Conservation (phyloP, 2,329 filamentous ascomycete species). For the Sarocladium oryzae region DNA sequence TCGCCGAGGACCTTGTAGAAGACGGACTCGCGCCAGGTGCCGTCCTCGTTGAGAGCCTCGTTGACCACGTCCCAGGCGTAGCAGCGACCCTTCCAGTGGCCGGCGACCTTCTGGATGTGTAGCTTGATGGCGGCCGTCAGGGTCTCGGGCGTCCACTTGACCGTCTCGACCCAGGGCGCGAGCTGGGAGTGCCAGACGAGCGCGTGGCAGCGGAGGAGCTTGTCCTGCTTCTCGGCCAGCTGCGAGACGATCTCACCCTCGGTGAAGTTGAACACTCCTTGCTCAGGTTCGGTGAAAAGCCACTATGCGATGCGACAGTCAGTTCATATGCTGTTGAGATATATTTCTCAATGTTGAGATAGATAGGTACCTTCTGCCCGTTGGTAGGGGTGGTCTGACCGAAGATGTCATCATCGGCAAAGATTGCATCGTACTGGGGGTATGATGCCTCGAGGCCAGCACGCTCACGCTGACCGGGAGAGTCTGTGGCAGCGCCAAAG, state of each 20-base stretch:
- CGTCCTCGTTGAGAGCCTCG: constrained; percentile 50
- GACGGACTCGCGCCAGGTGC: constrained; percentile 38
- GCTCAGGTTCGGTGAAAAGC: constrained; percentile 53
- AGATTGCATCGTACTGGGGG: constrained; percentile 44
- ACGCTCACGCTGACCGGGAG: constrained; percentile 30
- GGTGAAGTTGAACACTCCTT: constrained; percentile 53
- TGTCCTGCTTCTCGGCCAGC: constrained; percentile 33
- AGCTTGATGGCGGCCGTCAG: constrained; percentile 44
- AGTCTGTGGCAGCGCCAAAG: constrained; percentile 58
- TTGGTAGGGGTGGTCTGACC: constrained; percentile 57
- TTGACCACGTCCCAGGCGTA: constrained; percentile 63
- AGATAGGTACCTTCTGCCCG: constrained; percentile 37
- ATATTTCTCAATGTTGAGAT: neutral
- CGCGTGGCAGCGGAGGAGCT: constrained; percentile 54
- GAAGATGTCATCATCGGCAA: constrained; percentile 49
- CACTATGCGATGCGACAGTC: constrained; percentile 30
- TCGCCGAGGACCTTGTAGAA: constrained; percentile 46
- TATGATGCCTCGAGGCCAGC: constrained; percentile 44
- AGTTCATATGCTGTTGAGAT: constrained; percentile 1
- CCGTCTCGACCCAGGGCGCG: constrained; percentile 18
- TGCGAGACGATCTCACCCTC: constrained; percentile 45
- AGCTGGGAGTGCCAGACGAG: constrained; percentile 39
- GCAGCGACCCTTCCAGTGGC: constrained; percentile 53
- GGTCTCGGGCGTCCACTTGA: constrained; percentile 54
- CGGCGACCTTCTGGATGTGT: constrained; percentile 53